Conservation (phyloP, 78 protist genomes). For the Protostelium mycophagum region DNA sequence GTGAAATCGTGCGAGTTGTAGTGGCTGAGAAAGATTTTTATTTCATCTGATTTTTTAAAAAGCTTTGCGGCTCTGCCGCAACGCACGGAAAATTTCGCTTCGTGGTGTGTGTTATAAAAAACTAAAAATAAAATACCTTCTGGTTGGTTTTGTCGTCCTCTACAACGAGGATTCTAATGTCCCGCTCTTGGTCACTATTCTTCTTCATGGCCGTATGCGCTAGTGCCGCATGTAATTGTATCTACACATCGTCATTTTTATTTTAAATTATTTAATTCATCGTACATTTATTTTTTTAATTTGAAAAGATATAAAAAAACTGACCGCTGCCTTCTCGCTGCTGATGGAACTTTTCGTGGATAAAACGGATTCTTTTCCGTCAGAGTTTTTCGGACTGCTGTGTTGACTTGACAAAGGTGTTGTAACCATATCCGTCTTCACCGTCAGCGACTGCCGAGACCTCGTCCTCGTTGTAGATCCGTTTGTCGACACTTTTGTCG, state of each 20-base stretch:
- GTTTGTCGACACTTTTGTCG: neutral
- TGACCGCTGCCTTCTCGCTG: neutral
- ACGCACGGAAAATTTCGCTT: no score
- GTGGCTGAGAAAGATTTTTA: no score
- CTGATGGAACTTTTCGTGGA: neutral
- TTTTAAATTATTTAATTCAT: no score
- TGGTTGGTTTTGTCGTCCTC: neutral
- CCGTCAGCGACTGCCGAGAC: neutral
- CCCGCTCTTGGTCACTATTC: neutral
- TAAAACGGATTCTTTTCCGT: neutral
- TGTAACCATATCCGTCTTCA: neutral
- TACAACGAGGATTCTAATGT: neutral
- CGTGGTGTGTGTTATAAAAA: no score
- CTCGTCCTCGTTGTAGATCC: no score
- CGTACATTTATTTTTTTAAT: no score
- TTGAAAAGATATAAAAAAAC: no score
- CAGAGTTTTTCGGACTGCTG: neutral
- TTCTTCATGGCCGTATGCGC: neutral
- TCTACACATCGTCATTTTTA: neutral
- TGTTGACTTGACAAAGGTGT: neutral
- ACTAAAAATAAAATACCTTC: no score
- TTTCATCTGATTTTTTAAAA: no score
- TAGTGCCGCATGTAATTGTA: neutral
- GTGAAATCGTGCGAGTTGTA: no score
- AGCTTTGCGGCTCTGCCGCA: no score